Conservation (phyloP, 495 filamentous ascomycete species). For the Ascobolus immersus region DNA sequence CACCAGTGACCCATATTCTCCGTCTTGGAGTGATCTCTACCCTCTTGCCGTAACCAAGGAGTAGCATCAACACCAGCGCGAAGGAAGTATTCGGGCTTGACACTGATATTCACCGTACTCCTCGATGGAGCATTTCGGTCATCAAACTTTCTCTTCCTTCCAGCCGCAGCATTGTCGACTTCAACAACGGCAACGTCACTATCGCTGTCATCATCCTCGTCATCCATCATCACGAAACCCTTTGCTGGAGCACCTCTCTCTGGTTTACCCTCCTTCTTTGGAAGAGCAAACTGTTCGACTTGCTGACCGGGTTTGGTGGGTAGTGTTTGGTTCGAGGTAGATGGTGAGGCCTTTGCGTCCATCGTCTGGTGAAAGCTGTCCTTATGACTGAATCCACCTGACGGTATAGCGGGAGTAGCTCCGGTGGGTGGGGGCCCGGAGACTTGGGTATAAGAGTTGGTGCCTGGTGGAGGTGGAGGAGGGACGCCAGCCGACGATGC, state of each 20-base stretch:
- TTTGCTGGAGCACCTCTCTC: conserved; percentile 1
- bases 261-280: background rate
- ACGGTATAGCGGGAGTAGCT: background rate
- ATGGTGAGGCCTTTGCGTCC: background rate
- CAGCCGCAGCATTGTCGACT: conserved; percentile 8
- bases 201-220: conserved; percentile 3
- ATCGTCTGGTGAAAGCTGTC: background rate
- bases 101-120: conserved; percentile 41
- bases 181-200: background rate
- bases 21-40: conserved; percentile 28
- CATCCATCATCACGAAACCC: background rate
- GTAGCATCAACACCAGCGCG: conserved; percentile 7
- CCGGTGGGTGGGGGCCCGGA: conserved; percentile 6
- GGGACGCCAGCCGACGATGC: background rate
- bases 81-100: conserved; percentile 22
- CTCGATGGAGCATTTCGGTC: conserved; percentile 28
- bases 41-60: conserved; percentile 17
- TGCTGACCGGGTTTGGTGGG: conserved; percentile 3
- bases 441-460: conserved; percentile 3
- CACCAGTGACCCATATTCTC: conserved; percentile 26
- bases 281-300: conserved; percentile 1
- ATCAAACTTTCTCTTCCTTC: conserved; percentile 10
- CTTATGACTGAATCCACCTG: conserved; percentile 1
- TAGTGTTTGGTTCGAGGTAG: conserved; percentile 2
- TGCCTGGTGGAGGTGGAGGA: background rate